These are phyloP conservation scores for Macrolepiota albuminosa DNA, from an alignment of 768 basidiomycete genomes.

Conservation along the genomic window DNA sequence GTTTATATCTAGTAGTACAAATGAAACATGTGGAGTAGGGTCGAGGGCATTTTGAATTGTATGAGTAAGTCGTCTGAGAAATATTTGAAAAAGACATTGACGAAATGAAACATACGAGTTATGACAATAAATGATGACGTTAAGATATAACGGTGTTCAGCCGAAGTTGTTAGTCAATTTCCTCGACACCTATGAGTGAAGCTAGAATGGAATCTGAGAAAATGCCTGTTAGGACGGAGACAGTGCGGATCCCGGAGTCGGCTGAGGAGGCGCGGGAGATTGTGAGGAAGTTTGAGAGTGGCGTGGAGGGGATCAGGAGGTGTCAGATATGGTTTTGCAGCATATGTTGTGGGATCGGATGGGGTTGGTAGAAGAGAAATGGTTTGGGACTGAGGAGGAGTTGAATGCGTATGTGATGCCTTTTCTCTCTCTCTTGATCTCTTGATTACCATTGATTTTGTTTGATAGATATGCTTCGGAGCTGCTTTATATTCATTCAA, in stretches of 20 bases:
- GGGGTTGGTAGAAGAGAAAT: slow-evolving; percentile 60
- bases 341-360: slow-evolving; percentile 68
- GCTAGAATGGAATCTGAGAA: slow-evolving; percentile 51
- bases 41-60: no score
- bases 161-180: no score
- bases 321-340: slow-evolving; percentile 76
- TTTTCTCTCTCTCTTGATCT: slow-evolving; percentile 1
- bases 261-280: slow-evolving; percentile 46
- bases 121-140: no score
- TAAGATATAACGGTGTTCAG: no score
- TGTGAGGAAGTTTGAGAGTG: slow-evolving; percentile 58
- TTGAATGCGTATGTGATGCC: slow-evolving; percentile 57
- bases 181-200: slow-evolving; percentile 41
- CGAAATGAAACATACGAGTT: no score
- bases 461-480: no score
- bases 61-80: no score
- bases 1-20: no score
- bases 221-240: slow-evolving; percentile 45
- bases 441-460: slow-evolving; percentile 7
- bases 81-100: no score
- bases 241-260: slow-evolving; percentile 61
- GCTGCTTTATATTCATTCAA: slow-evolving; percentile 78
- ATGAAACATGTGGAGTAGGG: no score
- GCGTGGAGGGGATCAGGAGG: slow-evolving; percentile 60
- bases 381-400: slow-evolving; percentile 86